phyloP scores from a whole-genome alignment of 2,329 filamentous ascomycete genomes.

The Coniochaeta pulveracea region DNA sequence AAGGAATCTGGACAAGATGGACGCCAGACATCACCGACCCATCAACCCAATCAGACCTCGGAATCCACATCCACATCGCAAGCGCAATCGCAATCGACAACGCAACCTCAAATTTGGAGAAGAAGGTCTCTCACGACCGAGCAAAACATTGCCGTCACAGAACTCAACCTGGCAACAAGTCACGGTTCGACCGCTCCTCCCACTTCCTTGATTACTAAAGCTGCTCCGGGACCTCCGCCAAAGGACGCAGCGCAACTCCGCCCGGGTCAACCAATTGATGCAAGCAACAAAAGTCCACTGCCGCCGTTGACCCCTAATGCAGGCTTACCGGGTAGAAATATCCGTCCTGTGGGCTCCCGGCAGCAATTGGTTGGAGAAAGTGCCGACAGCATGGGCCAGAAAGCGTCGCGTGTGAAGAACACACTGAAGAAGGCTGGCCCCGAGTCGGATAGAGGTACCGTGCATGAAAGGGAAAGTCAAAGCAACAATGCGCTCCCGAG shows the following conservation, averaged over 20 bases:
- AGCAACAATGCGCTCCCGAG: background rate
- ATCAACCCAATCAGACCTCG: no score
- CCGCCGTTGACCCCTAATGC: slow-evolving; percentile 9
- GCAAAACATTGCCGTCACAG: slow-evolving; percentile 31
- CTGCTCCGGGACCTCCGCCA: slow-evolving; percentile 10
- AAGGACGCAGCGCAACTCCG: slow-evolving; percentile 11
- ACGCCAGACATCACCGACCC: no score
- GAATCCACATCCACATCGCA: slow-evolving; percentile 6
- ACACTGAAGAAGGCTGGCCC: slow-evolving; percentile 9
- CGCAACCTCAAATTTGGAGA: slow-evolving; percentile 29
- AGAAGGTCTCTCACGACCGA: slow-evolving; percentile 39
- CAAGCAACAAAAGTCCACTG: slow-evolving; percentile 8
- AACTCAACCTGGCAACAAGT: slow-evolving; percentile 35
- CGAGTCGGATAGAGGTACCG: no score
- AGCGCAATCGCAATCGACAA: slow-evolving; percentile 5
- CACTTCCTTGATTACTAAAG: slow-evolving; percentile 6
- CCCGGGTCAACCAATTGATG: slow-evolving; percentile 8
- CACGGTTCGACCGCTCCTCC: slow-evolving; percentile 37
- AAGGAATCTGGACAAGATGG: no score
- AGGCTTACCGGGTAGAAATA: slow-evolving; percentile 17
- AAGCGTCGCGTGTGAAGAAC: slow-evolving; percentile 14
- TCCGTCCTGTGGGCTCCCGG: slow-evolving; percentile 15
- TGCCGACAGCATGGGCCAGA: slow-evolving; percentile 15
- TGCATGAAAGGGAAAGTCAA: background rate
- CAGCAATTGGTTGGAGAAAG: slow-evolving; percentile 9